Base-by-base conservation (phyloP, 2,329 filamentous ascomycete species). In the Diplodia intermedia region DNA sequence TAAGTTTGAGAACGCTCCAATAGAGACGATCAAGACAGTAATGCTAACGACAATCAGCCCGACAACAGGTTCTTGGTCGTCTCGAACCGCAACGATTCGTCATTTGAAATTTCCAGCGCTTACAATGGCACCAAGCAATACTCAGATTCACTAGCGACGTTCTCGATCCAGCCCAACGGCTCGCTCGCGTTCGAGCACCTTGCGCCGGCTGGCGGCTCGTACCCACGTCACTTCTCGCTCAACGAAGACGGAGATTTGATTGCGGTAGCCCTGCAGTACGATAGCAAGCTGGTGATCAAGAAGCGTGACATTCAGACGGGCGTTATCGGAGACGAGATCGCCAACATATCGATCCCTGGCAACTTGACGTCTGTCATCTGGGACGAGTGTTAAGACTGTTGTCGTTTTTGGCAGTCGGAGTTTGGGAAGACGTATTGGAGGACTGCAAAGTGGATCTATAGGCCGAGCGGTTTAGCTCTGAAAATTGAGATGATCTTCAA, bases 181-280 rank as follows among this genome's bases (percentile, higher is more conserved):
- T 80, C 78, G 1, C 81, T 92, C 31, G 78, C 74, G 0, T 83
- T 87, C 67, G 75, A 86, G 3, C 85, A 90, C 72, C 82, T 88
- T 33, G 84, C 84, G n/a, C 83, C 90, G 0, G 85, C 88, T 0
- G 89, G 89, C 60, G 91, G 91, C 2, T 77, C 80, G 8, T 85
- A 84, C 67, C 91, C 91, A 0, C 84, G 91, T 26, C 89, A 90
- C 50, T 90, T 92, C 76, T 85, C 84, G 62, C 79, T 92, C 68
- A 93, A 90, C 77, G 83, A 83, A 70, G 85, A 84, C 12, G 91
- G 90, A 1, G 83, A 84, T 66, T 78, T 90, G 69, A 79, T 92
- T 3, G 90, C 89, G 1, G 86, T 92, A 33, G 90, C 85, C 0
- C 82, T 91, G 71, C 89, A 93, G 78, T 78, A 79, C 18, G 87